Evolutionary conservation across 768 basidiomycete species (phyloP).

Genomic region (Cubamyces lactineus): DNA sequence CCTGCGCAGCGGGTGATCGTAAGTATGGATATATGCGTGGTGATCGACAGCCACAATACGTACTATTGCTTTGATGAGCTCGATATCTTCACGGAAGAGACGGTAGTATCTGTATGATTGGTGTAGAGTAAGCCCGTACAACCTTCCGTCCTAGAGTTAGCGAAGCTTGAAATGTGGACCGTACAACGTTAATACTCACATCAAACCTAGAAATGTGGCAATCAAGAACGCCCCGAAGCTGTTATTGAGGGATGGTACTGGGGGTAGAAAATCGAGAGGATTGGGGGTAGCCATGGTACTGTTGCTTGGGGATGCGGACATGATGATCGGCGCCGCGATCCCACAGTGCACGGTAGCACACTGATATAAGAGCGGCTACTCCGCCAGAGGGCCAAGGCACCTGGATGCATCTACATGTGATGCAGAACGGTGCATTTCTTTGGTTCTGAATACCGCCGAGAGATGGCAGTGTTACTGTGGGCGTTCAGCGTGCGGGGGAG

Average conservation of each 20-base stretch:
- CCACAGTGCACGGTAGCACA: too few relatives aligned
- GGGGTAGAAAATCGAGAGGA: neutral
- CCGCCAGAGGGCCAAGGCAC: too few relatives aligned
- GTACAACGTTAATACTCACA: neutral
- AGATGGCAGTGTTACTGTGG: too few relatives aligned
- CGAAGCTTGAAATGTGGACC: too few relatives aligned
- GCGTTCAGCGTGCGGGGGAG: too few relatives aligned
- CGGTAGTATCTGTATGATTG: conserved; percentile 7
- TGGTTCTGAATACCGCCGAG: too few relatives aligned
- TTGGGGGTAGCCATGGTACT: neutral
- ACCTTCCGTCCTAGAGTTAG: too few relatives aligned
- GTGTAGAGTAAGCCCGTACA: conserved; percentile 10
- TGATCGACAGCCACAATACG: neutral
- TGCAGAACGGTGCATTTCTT: too few relatives aligned
- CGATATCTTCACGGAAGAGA: neutral
- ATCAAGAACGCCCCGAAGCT: conserved; percentile 11
- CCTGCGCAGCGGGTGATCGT: neutral
- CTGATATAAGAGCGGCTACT: too few relatives aligned
- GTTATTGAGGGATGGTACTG: neutral
- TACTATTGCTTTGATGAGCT: neutral
- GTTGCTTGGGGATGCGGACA: neutral
- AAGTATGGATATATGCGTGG: neutral
- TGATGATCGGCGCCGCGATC: neutral
- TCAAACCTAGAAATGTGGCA: conserved; percentile 3
- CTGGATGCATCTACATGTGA: too few relatives aligned